Conservation (phyloP, 1,139 yeast genomes). For the Pneumocystis jirovecii region DNA sequence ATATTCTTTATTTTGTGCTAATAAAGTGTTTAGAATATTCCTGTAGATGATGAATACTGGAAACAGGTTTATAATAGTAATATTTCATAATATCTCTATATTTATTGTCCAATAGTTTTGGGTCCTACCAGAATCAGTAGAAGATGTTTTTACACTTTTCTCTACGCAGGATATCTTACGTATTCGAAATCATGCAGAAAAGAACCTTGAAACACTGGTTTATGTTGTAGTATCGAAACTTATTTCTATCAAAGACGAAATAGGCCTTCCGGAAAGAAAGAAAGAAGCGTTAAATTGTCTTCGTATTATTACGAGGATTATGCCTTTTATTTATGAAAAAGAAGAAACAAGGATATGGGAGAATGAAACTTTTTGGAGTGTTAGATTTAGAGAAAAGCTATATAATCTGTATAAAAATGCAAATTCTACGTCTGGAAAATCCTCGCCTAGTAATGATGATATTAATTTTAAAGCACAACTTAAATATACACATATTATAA, state of each 20-base stretch:
- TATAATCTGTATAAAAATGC: constrained; percentile 1
- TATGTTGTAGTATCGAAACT: constrained; percentile 29
- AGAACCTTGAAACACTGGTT: constrained; percentile 42
- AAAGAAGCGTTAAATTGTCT: constrained; percentile 40
- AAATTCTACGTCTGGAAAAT: background rate
- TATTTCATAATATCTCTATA: constrained; percentile 5
- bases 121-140: constrained; percentile 31
- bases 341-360: constrained; percentile 27
- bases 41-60: constrained; percentile 43
- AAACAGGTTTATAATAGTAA: constrained; percentile 18
- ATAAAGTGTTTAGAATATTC: constrained; percentile 22
- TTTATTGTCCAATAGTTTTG: constrained; percentile 23
- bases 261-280: constrained; percentile 16
- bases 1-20: background rate
- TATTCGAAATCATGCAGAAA: constrained; percentile 43
- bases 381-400: constrained; percentile 5
- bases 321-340: constrained; percentile 52
- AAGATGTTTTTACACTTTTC: constrained; percentile 44
- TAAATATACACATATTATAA: background rate
- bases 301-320: constrained; percentile 46
- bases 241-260: constrained; percentile 22
- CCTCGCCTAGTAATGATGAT: background rate
- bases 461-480: background rate
- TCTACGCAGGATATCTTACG: constrained; percentile 44
- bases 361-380: constrained; percentile 34